phyloP scores from a whole-genome alignment of 768 basidiomycete species.

The Rhodotorula sphaerocarpa region DNA sequence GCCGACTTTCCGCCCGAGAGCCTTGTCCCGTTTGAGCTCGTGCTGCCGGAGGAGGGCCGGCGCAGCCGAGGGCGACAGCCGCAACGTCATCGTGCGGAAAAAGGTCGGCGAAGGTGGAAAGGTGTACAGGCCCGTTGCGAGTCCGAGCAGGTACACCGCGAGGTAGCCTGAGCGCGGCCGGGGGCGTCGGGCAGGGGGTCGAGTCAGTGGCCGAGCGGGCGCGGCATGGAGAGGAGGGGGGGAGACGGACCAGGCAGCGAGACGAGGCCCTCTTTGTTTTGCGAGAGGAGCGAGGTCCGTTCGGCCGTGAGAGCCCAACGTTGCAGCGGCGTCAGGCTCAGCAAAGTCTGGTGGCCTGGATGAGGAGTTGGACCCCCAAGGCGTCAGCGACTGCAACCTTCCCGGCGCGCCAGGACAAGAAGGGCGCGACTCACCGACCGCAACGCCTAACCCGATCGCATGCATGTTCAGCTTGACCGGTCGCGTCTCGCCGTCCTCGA shows the following conservation, averaged over 20 bases:
- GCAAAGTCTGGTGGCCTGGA: conserved; percentile 62
- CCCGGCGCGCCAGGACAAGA: no score
- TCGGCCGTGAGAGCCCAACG: conserved; percentile 59
- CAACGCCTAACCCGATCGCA: conserved; percentile 17
- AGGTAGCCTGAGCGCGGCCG: conserved; percentile 70
- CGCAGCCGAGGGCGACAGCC: conserved; percentile 40
- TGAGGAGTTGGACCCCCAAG: no score
- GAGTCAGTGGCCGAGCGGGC: neutral
- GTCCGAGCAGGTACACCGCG: conserved; percentile 75
- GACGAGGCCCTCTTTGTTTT: conserved; percentile 86
- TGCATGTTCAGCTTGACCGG: conserved; percentile 2
- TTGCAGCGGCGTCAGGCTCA: conserved; percentile 56
- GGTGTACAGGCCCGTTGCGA: conserved; percentile 69
- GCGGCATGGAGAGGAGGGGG: neutral
- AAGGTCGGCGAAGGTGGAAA: conserved; percentile 53
- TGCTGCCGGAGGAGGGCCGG: conserved; percentile 28
- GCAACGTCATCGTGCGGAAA: neutral
- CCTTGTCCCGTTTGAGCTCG: conserved; percentile 19
- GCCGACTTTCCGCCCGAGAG: no score
- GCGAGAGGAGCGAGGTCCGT: conserved; percentile 57
- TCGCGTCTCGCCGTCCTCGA: neutral
- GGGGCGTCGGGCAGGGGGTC: no score
- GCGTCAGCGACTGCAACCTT: no score
- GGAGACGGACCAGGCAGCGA: conserved; percentile 59
- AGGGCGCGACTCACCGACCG: neutral